Conservation (phyloP, 345 rosid species). For the Gossypium ekmanianum region DNA sequence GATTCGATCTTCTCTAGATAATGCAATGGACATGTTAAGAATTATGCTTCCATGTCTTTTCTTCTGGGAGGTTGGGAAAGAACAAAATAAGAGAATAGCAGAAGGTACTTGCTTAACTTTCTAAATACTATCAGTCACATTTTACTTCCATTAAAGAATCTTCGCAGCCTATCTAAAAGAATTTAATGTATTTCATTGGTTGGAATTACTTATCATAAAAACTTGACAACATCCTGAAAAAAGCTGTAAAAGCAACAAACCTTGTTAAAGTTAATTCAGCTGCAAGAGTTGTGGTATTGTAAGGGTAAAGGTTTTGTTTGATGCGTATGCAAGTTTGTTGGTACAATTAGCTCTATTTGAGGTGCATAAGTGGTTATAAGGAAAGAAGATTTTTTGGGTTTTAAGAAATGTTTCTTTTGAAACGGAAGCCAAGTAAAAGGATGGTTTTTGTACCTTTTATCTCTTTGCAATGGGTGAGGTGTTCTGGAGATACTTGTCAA, state of each 20-base stretch:
- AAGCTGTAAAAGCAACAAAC: background rate
- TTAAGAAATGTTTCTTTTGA: background rate
- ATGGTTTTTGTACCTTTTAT: background rate
- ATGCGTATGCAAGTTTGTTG: background rate
- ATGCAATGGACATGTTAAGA: constrained; percentile 26
- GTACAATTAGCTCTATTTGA: background rate
- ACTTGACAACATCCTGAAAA: constrained; percentile 5
- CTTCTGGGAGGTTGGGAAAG: constrained; percentile 32
- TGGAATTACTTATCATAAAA: constrained; percentile 6
- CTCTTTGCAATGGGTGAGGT: background rate
- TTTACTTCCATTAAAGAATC: constrained; percentile 14
- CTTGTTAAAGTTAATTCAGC: background rate
- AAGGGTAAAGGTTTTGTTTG: constrained; percentile 3
- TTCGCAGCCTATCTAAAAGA: background rate
- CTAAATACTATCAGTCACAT: constrained; percentile 4
- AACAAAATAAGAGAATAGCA: constrained; percentile 26
- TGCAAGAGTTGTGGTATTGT: background rate
- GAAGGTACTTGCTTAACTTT: constrained; percentile 28
- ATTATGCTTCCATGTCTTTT: constrained; percentile 34
- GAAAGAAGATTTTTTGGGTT: constrained; percentile 3
- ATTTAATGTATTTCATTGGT: background rate
- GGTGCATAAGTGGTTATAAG: background rate
- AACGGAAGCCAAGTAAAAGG: constrained; percentile 6
- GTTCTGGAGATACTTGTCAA: background rate
- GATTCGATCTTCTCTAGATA: constrained; percentile 26